Evolutionary conservation across 345 rosid genomes (phyloP), one percentile per base, ranked within the genome.

Genomic region (Brassica carinata): DNA sequence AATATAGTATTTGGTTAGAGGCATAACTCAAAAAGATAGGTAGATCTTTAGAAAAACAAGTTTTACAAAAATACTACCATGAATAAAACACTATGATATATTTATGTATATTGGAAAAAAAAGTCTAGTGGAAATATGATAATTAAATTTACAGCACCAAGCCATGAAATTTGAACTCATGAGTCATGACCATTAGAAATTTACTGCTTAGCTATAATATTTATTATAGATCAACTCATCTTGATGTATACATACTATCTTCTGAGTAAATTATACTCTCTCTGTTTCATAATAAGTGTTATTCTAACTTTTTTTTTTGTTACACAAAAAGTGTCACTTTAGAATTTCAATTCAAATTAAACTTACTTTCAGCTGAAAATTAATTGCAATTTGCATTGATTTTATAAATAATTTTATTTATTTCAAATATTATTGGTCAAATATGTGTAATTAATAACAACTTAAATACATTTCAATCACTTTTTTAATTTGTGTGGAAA

Each of bases 91-190:
- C 11, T 10, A 15, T 17, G 30, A 45, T 45, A 30, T 34, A 66
- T 55, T 55, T 55, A 55, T 29, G 4, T 29, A 29, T 29, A 29
- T 29, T 29, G 31, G 31, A 29, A 29, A 29, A 29, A 29, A 3
- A 29, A n/a, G 8, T 64, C 65, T 26, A 27, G 65, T 5, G 13
- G 5, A 62, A 14, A 19, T 14, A 19, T 55, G 40, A 38, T 57
- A 18, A 34, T 38, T 13, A 55, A 18, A 51, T 5, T 31, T 51
- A 3, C 5, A 36, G 66, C 73, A 55, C 43, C 71, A 51, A 18
- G 10, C 30, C 72, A 67, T 67, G 17, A 34, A 67, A 67, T 29
- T 67, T 67, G 43, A 76, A 61, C 31, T 68, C 74, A 11, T 68
- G 31, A 29, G 31, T 29, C 31, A 29, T 29, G 10, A 62, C 68